Base-by-base conservation (phyloP, 1,284 basidiomycete genomes). In the Rhodotorula sp. region DNA sequence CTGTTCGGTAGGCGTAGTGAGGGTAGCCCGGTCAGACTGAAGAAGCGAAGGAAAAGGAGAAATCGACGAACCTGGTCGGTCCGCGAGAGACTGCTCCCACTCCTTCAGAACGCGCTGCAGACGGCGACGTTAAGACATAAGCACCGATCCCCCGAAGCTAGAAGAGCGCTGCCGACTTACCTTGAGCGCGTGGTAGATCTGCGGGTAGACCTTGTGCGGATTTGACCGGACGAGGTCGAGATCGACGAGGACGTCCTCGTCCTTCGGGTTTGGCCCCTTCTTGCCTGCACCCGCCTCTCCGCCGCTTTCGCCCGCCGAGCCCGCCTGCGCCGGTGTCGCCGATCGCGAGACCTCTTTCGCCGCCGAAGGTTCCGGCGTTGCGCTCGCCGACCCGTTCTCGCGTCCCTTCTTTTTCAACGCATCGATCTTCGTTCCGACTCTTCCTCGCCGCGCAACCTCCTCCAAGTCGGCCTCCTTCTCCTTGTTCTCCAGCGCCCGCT, bases 171-270 rank as follows among this genome's bases (percentile, higher is more conserved):
- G 11, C 29, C 29, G 7, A 62, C 80, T 48, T 63, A 82, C 82
- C 78, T 99, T 99, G 71, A 99, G 83, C 3, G 94, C 93, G 80
- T 95, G 94, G 80, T 99, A 99, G 70, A 99, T 96, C 77, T 97
- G 84, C 1, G 96, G 96, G 79, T 99, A 98, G 32, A 99, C 84
- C 81, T 91, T 96, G 82, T 94, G 91, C n/a, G 92, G 90, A 79
- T 98, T 91, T 29, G 87, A 88, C 83, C 94, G 95, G 79, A 98
- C 81, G 60, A 98, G 84, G 11, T 82, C 83, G 36, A 98, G 81
- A 79, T 96, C 92, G 65, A 94, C 82, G 22, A 85, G 84, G 29
- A 83, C 82, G 61, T 87, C 85, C 19, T 82, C 79, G 60, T 80
- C 79, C 68, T 79, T 78, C 15, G 72, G 72, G 7, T 71, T 66